Evolutionary conservation across 1,284 basidiomycete species (phyloP).

Genomic region (Sphagnurus paluster): DNA sequence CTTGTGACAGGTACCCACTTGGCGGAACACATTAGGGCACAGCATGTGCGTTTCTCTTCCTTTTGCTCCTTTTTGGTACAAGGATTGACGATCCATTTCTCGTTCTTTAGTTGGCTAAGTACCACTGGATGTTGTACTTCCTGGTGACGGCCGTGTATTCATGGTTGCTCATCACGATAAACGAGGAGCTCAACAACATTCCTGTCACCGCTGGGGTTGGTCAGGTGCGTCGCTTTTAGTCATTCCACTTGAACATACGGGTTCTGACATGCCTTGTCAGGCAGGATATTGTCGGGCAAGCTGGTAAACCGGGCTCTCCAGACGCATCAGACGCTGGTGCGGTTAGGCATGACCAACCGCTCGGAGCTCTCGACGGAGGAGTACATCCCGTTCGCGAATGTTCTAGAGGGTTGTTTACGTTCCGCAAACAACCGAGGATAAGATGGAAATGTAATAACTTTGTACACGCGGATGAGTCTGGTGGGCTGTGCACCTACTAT

Average conservation of each 20-base stretch:
- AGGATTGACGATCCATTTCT: slow-evolving; percentile 9
- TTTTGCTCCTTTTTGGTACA: background rate
- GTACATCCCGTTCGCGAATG: slow-evolving; percentile 87
- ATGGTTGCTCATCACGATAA: slow-evolving; percentile 95
- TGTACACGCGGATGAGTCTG: too few relatives aligned
- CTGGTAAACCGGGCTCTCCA: slow-evolving; percentile 95
- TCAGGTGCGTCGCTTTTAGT: too few relatives aligned
- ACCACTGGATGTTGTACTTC: slow-evolving; percentile 99
- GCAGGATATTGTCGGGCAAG: slow-evolving; percentile 89
- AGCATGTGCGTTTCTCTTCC: slow-evolving; percentile 70
- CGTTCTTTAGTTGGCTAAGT: slow-evolving; percentile 82
- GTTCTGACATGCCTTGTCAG: too few relatives aligned
- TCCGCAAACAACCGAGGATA: slow-evolving; percentile 84
- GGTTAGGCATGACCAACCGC: slow-evolving; percentile 90
- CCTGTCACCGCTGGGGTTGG: slow-evolving; percentile 96
- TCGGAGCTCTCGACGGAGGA: slow-evolving; percentile 98
- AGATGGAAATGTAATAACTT: slow-evolving; percentile 76
- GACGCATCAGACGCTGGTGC: slow-evolving; percentile 95
- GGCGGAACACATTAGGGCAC: slow-evolving; percentile 93
- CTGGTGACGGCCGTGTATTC: slow-evolving; percentile 96
- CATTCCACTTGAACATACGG: too few relatives aligned
- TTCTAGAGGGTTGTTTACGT: slow-evolving; percentile 91
- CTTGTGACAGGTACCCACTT: slow-evolving; percentile 99
- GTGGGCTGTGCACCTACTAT: too few relatives aligned
- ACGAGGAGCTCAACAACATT: slow-evolving; percentile 84